phyloP scores from a whole-genome alignment of 257 asterid genomes.

The Petunia axillaris region DNA sequence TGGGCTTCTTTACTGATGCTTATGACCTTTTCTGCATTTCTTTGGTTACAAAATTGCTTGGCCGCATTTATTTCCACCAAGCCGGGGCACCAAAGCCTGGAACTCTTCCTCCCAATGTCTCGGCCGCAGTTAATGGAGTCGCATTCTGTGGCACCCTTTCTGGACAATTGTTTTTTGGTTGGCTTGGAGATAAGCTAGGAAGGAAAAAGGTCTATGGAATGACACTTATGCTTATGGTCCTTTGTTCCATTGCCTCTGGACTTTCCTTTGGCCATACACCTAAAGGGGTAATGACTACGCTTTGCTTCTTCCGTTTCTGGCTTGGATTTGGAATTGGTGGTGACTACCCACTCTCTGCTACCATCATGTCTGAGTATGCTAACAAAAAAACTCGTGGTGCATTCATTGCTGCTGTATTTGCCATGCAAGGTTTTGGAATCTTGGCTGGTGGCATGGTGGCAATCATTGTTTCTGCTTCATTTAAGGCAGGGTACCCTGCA shows the following conservation, averaged over 20 bases:
- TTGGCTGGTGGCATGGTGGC: slow-evolving; percentile 29
- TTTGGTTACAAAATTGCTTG: slow-evolving; percentile 24
- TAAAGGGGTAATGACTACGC: slow-evolving; percentile 18
- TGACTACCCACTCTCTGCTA: slow-evolving; percentile 27
- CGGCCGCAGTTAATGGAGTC: slow-evolving; percentile 24
- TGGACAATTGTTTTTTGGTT: slow-evolving; percentile 25
- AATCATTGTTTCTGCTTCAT: background rate
- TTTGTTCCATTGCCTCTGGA: slow-evolving; percentile 19
- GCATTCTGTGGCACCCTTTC: slow-evolving; percentile 19
- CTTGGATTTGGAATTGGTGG: slow-evolving; percentile 30
- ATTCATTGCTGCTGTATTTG: slow-evolving; percentile 23
- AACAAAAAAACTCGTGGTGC: slow-evolving; percentile 23
- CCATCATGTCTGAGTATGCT: slow-evolving; percentile 25
- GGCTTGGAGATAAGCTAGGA: slow-evolving; percentile 30
- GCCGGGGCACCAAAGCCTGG: slow-evolving; percentile 19
- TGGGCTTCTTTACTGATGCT: slow-evolving; percentile 31
- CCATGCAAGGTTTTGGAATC: slow-evolving; percentile 32
- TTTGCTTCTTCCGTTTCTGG: slow-evolving; percentile 33
- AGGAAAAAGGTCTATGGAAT: slow-evolving; percentile 27
- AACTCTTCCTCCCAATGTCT: slow-evolving; percentile 17
- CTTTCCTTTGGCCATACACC: background rate
- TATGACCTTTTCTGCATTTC: slow-evolving; percentile 30
- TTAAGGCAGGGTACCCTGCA: slow-evolving; percentile 26
- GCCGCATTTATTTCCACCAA: slow-evolving; percentile 21
- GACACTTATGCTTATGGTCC: slow-evolving; percentile 26